Evolutionary conservation across 108 stramenopile genomes (phyloP), one percentile per base, ranked within the genome.

Genomic region (Parmales sp.): DNA sequence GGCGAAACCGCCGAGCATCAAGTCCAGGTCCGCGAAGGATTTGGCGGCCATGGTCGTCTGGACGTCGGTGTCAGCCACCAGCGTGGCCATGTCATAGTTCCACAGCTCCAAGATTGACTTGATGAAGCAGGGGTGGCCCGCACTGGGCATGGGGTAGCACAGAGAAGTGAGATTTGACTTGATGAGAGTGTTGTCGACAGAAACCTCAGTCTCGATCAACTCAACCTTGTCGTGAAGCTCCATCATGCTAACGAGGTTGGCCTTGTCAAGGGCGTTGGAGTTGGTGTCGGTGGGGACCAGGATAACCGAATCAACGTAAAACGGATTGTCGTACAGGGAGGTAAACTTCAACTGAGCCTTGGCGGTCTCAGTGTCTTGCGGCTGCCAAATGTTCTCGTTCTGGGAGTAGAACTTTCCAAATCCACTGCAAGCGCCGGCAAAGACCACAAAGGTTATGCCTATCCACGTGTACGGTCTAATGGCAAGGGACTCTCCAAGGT

Each of bases 361-460:
- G 0, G 80, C 77, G 0, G 87, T 84, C 13, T 38, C n/a, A 0
- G 87, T 88, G 44, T 72, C 70, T 45, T 88, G 87, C 1, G 87
- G 87, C 4, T 85, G 74, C 87, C 87, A 88, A 29, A 88, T 63
- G 39, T 88, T 65, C 49, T 85, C 84, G 2, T 70, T 66, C 38
- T 88, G 84, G 0, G 87, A 76, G n/a, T 74, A 77, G 45, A 76
- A 73, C 39, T 39, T 50, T 18, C 66, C 44, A 68, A 88, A 80
- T n/a, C 84, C 84, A 11, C 3, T 44, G 20, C 78, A 80, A 39
- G 71, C 76, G 7, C 66, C 16, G 18, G 69, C 64, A 3, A 65
- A 51, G 23, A 83, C 37, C 0, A 80, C n/a, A 39, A 83, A 67
- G 28, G 82, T 44, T 11, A 83, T 38, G 29, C 37, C 50, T 20